Evolutionary conservation across 306 rosid species (phyloP).

Genomic region (Cucurbita pepo): DNA sequence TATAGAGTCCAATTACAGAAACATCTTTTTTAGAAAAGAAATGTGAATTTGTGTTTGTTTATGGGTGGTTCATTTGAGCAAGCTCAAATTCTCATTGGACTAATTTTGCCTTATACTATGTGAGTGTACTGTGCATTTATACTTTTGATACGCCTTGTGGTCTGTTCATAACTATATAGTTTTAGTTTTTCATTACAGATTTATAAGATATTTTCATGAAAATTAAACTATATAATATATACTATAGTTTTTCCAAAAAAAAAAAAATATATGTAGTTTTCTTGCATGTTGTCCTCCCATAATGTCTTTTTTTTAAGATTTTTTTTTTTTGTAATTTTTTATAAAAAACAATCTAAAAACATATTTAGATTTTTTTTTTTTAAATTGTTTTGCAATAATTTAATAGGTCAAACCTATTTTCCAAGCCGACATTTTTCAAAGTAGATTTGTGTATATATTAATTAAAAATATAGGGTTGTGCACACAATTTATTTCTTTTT

Average conservation of each 20-base stretch:
- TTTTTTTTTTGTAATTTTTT: not conserved
- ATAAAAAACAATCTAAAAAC: not conserved
- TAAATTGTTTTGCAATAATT: not conserved
- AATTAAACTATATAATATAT: too few relatives aligned
- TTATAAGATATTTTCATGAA: not conserved
- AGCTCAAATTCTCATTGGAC: not conserved
- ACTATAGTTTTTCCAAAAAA: too few relatives aligned
- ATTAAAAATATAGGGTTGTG: not conserved
- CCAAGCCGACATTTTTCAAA: not conserved
- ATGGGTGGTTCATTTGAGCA: not conserved
- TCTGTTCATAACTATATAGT: not conserved
- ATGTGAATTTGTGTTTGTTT: not conserved
- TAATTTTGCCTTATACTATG: not conserved
- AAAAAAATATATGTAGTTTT: too few relatives aligned
- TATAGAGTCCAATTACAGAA: not conserved
- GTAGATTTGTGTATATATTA: not conserved
- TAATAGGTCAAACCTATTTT: not conserved
- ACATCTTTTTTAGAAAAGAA: not conserved
- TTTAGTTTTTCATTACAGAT: not conserved
- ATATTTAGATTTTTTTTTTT: too few relatives aligned
- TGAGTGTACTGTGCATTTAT: conserved; percentile 1
- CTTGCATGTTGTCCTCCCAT: not conserved
- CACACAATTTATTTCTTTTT: not conserved
- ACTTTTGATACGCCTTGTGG: not conserved
- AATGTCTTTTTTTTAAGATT: too few relatives aligned